Evolutionary conservation across 1,284 basidiomycete species (phyloP).

Genomic region (Cystobasidium pallidum): DNA sequence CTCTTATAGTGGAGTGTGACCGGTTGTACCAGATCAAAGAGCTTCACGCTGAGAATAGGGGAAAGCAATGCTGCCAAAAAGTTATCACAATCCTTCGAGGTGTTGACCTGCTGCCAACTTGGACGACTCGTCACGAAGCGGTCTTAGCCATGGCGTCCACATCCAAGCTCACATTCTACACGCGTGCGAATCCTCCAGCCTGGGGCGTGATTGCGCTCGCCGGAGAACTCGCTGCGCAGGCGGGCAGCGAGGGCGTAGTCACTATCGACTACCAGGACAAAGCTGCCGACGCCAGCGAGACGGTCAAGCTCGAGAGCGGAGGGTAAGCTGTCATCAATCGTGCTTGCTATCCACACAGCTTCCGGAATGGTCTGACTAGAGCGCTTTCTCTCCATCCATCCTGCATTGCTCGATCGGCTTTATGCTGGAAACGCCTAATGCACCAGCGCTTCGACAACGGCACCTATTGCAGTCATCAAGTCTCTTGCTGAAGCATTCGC

Average conservation of each 20-base stretch:
- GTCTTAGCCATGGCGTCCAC: slow-evolving; percentile 26
- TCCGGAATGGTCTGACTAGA: not conserved
- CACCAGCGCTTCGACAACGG: slow-evolving; percentile 30
- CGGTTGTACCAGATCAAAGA: not conserved
- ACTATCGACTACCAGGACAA: slow-evolving; percentile 41
- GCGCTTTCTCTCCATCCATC: not conserved
- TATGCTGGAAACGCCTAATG: not conserved
- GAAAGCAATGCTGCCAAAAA: not conserved
- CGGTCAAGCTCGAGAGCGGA: slow-evolving; percentile 39
- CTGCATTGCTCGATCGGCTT: slow-evolving; percentile 11
- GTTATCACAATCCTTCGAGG: not conserved
- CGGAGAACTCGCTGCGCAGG: slow-evolving; percentile 22
- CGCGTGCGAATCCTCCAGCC: slow-evolving; percentile 35
- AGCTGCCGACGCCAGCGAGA: slow-evolving; percentile 28
- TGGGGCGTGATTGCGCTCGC: slow-evolving; percentile 40
- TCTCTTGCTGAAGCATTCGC: slow-evolving; percentile 48
- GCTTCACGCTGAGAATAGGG: not conserved
- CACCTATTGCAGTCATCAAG: slow-evolving; percentile 42
- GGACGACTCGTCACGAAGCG: too few relatives aligned
- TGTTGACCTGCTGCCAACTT: too few relatives aligned
- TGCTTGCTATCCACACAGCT: not conserved
- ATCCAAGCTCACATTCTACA: slow-evolving; percentile 42
- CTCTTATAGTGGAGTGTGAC: too few relatives aligned
- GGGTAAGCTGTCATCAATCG: slow-evolving; percentile 8
- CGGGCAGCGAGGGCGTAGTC: slow-evolving; percentile 32